Evolutionary conservation across 257 asterid species (phyloP), one percentile per base, ranked within the genome.

Genomic region (Rubia yunnanensis): DNA sequence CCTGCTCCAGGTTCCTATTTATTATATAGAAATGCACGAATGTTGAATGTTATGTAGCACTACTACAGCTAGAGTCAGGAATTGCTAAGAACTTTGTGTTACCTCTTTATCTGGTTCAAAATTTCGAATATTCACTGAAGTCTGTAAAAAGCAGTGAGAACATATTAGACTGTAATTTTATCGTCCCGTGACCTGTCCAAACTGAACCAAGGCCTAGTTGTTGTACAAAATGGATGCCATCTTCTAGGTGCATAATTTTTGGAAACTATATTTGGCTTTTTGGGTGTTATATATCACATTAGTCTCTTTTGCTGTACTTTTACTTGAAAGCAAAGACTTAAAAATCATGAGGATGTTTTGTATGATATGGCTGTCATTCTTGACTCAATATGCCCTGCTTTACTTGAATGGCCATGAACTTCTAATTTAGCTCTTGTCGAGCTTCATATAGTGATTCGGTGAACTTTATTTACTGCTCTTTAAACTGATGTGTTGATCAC

Each of bases 1-100:
- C 66, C 68, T 94, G 79, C 94, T 88, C 61, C 99, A 94, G 97
- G 99, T 94, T 75, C 64, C 31, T 38, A 67, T 27, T 35, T 26
- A 59, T 13, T 26, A 30, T 59, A 50, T 65, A 10, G 13, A 22
- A n/a, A 30, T 65, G 22, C 34, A 20, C 13, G 23, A 5, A 18
- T 59, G 34, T 35, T 38, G 8, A 0, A 17, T 7, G 23, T 63
- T 31, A 65, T 26, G n/a, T 31, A 15, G 60, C 22, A 34, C 28
- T 10, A 20, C 15, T 41, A 22, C 32, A 24, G 60, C 60, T 24
- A 4, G 32, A 50, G 1, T n/a, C 20, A 18, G 38, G 31, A 7
- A 24, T 44, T 44, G 68, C 62, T 4, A 13, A 63, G 48, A 41
- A 39, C n/a, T 18, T 20, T 41, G 53, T n/a, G 24, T 7, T 52